Conservation (phyloP, 208 protist genomes). For the Kentomonas sorsogonicus region DNA sequence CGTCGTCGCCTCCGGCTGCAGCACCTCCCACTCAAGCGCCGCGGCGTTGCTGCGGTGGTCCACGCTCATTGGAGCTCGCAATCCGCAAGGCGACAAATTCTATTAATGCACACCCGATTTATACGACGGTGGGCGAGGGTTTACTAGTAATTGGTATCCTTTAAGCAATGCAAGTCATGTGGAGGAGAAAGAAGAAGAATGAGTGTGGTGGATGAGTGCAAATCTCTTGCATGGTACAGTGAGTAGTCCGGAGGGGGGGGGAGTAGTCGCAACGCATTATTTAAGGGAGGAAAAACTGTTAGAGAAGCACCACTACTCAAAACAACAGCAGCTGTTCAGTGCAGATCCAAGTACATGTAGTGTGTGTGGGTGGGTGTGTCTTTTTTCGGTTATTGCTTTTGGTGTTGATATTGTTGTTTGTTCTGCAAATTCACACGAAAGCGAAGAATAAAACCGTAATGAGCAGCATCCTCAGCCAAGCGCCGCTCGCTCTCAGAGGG, state of each 20-base stretch:
- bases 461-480: background rate
- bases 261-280: background rate
- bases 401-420: background rate
- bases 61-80: no score
- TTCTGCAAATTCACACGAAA: slow-evolving; percentile 5
- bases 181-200: background rate
- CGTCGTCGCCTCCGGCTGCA: slow-evolving; percentile 30
- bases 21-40: slow-evolving; percentile 66
- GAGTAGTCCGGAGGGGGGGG: background rate
- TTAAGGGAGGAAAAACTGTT: background rate
- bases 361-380: background rate
- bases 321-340: background rate
- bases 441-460: slow-evolving; percentile 8
- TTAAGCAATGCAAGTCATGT: background rate
- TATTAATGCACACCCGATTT: no score
- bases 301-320: background rate
- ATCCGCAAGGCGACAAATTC: no score
- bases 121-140: no score
- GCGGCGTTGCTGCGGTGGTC: slow-evolving; percentile 18
- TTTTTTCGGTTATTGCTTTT: slow-evolving; percentile 1
- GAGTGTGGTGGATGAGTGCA: background rate
- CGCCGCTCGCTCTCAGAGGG: background rate
- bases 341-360: background rate
- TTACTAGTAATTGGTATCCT: slow-evolving; percentile 3
- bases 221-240: background rate